Base-by-base conservation (phyloP, 2,329 filamentous ascomycete genomes). In the Cadophora malorum region DNA sequence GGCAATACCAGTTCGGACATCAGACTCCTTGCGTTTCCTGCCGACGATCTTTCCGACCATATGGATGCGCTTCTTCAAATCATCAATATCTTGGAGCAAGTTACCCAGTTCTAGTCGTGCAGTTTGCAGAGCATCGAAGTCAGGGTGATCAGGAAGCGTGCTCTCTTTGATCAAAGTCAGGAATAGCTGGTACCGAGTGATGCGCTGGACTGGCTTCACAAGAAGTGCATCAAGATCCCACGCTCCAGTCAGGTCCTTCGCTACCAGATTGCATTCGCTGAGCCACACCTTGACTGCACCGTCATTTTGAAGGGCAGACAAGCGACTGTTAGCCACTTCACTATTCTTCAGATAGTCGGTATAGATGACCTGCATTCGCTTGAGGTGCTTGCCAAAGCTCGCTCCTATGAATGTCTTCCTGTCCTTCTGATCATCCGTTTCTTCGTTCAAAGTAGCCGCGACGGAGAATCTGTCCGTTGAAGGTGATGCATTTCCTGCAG, bases 191-290 rank as follows among this genome's bases (percentile, higher is more conserved):
- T 98, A 99, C 76, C 97, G 97, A 41, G 95, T 90, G 70, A 98
- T 90, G 59, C 96, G 89, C 80, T 99, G 96, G 79, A 97, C 94
- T 1, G 96, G 96, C 79, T 99, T 99, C 77, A 99, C 95, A 23
- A 99, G 86, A n/a, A 99, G 84, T 0, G 96, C 97, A 79, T 97
- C 94, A 69, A 99, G 80, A 79, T 97, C 92, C 96, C 96, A 99
- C 0, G 96, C 95, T 31, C 90, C 89, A 0, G 96, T 99, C 71
- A 99, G 85, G 77, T 97, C 96, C 74, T 93, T 92, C 14, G 95
- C 94, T 76, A 95, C 94, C 74, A 93, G 90, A 76, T 96, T 94
- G 80, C 96, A 99, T 79, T 97, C 95, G 67, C 91, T 91, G 60
- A 98, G 84, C 96, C 96, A 99, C 62, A 97, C 91, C 84, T 81